These are phyloP conservation scores for Lasiodiplodia theobromae DNA, from an alignment of 2,329 filamentous ascomycete genomes.

Conservation along the genomic window DNA sequence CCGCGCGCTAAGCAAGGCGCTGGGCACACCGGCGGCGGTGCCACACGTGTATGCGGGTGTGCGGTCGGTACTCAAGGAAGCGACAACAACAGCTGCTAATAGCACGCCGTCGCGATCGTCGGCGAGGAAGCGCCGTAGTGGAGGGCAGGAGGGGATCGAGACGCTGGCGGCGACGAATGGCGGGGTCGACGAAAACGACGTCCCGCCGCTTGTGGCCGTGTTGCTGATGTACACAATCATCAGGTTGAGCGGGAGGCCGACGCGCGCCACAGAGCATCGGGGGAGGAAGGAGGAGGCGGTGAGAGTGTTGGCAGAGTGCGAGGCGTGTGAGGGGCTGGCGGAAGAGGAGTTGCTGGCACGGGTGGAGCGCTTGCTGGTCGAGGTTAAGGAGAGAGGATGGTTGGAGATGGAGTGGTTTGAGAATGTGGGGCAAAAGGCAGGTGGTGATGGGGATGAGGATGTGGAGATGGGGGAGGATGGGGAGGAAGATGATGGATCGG, in stretches of 20 bases:
- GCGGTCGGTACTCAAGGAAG: constrained; percentile 59
- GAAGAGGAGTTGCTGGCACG: constrained; percentile 48
- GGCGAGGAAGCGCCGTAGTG: constrained; percentile 57
- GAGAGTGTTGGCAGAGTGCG: constrained; percentile 15
- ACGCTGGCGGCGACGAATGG: not conserved
- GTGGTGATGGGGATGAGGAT: constrained; percentile 49
- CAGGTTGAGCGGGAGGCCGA: constrained; percentile 49
- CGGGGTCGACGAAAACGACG: constrained; percentile 38
- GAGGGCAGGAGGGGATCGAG: not conserved
- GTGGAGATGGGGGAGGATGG: constrained; percentile 45
- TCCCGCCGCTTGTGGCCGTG: constrained; percentile 65
- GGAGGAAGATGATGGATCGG: not conserved
- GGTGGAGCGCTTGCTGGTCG: constrained; percentile 39
- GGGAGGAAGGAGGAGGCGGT: constrained; percentile 3
- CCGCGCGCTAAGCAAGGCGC: constrained; percentile 68
- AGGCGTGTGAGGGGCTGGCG: constrained; percentile 42
- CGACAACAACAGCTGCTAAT: constrained; percentile 12
- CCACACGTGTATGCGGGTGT: constrained; percentile 79
- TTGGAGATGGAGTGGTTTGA: constrained; percentile 35
- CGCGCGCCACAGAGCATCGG: constrained; percentile 18
- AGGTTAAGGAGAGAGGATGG: constrained; percentile 29
- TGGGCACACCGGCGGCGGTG: constrained; percentile 67
- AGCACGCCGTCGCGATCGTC: constrained; percentile 38
- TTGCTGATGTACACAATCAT: constrained; percentile 67
- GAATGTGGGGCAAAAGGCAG: constrained; percentile 28